Evolutionary conservation across 352 stramenopile species (phyloP).

Genomic region (Globisporangium rhizosaccharum): DNA sequence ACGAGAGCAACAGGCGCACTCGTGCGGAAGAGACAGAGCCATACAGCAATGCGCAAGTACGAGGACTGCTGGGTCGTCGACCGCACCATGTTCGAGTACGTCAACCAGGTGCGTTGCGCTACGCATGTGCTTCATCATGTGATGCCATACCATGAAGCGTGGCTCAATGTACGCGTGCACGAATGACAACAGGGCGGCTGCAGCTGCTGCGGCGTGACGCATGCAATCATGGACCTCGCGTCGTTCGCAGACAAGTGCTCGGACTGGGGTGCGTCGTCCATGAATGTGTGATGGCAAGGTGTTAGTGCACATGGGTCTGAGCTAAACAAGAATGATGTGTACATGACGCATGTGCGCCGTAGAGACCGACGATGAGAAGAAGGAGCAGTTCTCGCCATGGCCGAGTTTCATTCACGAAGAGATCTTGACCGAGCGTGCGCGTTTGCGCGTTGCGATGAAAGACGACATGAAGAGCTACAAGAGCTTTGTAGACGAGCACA

Average conservation of each 20-base stretch:
- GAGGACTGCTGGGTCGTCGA: slow-evolving; percentile 89
- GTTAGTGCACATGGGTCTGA: too few relatives aligned
- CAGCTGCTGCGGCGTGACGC: slow-evolving; percentile 88
- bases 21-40: background rate
- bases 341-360: background rate
- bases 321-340: background rate
- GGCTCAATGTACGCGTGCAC: background rate
- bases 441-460: slow-evolving; percentile 83
- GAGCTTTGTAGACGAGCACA: slow-evolving; percentile 54
- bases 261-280: slow-evolving; percentile 58
- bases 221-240: slow-evolving; percentile 83
- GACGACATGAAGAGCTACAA: slow-evolving; percentile 66
- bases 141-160: background rate
- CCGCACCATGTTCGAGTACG: slow-evolving; percentile 93
- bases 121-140: background rate
- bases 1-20: too few relatives aligned
- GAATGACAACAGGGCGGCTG: slow-evolving; percentile 62
- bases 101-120: slow-evolving; percentile 60
- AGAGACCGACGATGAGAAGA: slow-evolving; percentile 90
- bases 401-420: slow-evolving; percentile 88
- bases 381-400: slow-evolving; percentile 85
- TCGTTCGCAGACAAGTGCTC: slow-evolving; percentile 86
- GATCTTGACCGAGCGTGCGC: slow-evolving; percentile 88
- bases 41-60: slow-evolving; percentile 51
- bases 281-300: background rate